These are phyloP conservation scores for Amanita subjunquillea DNA, from an alignment of 768 basidiomycete species.

Conservation along the genomic window DNA sequence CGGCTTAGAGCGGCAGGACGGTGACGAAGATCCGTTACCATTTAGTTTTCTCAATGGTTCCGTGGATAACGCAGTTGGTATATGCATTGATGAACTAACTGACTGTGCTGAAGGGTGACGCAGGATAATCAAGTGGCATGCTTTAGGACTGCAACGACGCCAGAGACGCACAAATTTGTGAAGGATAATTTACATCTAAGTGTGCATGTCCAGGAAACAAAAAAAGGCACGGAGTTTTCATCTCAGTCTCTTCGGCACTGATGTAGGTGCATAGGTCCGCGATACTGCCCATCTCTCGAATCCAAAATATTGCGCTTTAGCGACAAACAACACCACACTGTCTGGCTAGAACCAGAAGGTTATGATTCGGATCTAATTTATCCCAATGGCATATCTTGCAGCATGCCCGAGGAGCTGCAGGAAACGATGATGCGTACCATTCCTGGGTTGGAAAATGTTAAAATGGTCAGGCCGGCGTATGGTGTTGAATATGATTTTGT, in stretches of 20 bases:
- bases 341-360: constrained; percentile 92
- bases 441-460: constrained; percentile 74
- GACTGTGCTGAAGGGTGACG: not conserved
- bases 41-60: constrained; percentile 67
- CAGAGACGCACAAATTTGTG: constrained; percentile 65
- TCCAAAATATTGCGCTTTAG: constrained; percentile 77
- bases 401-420: constrained; percentile 80
- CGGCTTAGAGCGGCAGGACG: constrained; percentile 50
- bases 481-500: constrained; percentile 91
- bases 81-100: not conserved
- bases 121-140: constrained; percentile 70
- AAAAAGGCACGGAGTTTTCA: constrained; percentile 46
- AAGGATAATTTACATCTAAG: constrained; percentile 67
- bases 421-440: constrained; percentile 77
- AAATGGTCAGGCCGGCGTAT: constrained; percentile 79
- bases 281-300: constrained; percentile 89
- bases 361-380: constrained; percentile 87
- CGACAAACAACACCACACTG: constrained; percentile 55
- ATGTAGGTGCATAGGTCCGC: constrained; percentile 44
- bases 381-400: constrained; percentile 84
- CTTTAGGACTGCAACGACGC: constrained; percentile 64
- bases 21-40: constrained; percentile 54
- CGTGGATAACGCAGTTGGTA: constrained; percentile 61
- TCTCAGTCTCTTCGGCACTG: not conserved
- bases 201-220: constrained; percentile 82